Conservation (phyloP, 176 grass and related monocot genomes). For the Puya raimondii region DNA sequence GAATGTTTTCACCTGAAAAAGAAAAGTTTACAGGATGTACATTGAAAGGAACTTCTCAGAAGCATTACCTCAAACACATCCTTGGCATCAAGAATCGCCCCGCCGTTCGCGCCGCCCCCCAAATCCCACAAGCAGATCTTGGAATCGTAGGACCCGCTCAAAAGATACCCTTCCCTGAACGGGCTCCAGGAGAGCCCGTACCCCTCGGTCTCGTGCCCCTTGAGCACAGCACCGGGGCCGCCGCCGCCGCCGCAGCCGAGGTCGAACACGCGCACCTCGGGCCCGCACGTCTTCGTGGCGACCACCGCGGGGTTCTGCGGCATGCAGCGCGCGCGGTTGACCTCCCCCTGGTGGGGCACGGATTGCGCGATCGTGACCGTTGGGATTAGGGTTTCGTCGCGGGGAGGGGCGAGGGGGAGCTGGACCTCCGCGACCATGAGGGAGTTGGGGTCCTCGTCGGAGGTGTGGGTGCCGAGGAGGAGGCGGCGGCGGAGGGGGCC, state of each 20-base stretch:
- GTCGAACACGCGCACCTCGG: constrained; percentile 76
- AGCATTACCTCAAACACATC: constrained; percentile 86
- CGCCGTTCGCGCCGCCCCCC: constrained; percentile 13
- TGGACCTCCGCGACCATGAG: constrained; percentile 53
- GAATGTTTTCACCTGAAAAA: background rate
- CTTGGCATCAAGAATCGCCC: constrained; percentile 43
- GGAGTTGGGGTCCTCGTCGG: constrained; percentile 44
- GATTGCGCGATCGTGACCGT: constrained; percentile 42
- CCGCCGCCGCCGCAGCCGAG: constrained; percentile 23
- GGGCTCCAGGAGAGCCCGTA: constrained; percentile 83
- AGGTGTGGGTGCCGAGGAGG: constrained; percentile 73
- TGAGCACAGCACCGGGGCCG: constrained; percentile 51
- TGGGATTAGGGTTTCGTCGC: constrained; percentile 22
- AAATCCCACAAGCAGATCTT: constrained; percentile 96
- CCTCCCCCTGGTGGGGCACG: constrained; percentile 58
- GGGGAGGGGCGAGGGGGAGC: constrained; percentile 43
- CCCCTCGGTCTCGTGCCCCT: constrained; percentile 65
- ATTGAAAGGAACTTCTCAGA: background rate
- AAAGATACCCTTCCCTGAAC: constrained; percentile 56
- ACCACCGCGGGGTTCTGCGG: constrained; percentile 51
- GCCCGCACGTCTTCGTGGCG: constrained; percentile 68
- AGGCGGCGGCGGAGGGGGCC: constrained; percentile 34
- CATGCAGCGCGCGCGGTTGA: constrained; percentile 82
- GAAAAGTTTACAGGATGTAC: background rate
- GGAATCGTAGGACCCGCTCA: constrained; percentile 92